These are phyloP conservation scores for Saccharomycopsis lassenensis DNA, from an alignment of 805 yeast species.

Conservation along the genomic window DNA sequence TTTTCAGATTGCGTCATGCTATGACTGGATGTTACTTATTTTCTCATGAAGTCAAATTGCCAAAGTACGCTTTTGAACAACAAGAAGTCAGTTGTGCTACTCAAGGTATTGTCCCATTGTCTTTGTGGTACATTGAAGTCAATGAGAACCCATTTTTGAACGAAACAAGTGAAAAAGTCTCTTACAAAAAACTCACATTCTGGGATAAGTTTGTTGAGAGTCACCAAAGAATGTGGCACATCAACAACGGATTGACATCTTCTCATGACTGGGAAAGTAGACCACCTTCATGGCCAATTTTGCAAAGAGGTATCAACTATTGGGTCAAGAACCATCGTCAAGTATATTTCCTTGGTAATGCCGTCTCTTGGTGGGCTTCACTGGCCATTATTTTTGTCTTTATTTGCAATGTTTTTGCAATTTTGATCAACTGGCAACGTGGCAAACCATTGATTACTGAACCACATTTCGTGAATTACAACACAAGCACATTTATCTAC, in stretches of 20 bases:
- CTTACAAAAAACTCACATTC: conserved; percentile 44
- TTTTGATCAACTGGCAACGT: conserved; percentile 53
- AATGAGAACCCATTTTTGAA: conserved; percentile 42
- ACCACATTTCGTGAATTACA: conserved; percentile 51
- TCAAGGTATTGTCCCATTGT: conserved; percentile 49
- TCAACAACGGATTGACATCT: conserved; percentile 57
- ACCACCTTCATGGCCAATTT: conserved; percentile 67
- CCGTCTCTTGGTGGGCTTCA: conserved; percentile 69
- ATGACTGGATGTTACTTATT: conserved; percentile 70
- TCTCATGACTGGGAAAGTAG: conserved; percentile 63
- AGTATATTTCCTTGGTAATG: conserved; percentile 67
- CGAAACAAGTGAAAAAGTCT: conserved; percentile 34
- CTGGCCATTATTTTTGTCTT: conserved; percentile 39
- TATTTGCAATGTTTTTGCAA: conserved; percentile 32
- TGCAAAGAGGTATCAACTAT: conserved; percentile 70
- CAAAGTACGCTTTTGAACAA: conserved; percentile 77
- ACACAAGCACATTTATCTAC: conserved; percentile 50
- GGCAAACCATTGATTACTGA: conserved; percentile 40
- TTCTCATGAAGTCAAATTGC: conserved; percentile 65
- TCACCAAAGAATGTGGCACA: conserved; percentile 67
- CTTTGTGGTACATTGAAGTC: conserved; percentile 67
- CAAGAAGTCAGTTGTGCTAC: conserved; percentile 77
- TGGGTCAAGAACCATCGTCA: conserved; percentile 55
- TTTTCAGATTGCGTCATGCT: conserved; percentile 67
- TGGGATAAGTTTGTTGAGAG: conserved; percentile 52